A percentile compares a stretch with the other conserved stretches of the same genome.
These are phyloP conservation scores for Calonectria montana DNA, from an alignment of 2,329 filamentous ascomycete genomes.

Conservation along the genomic window DNA sequence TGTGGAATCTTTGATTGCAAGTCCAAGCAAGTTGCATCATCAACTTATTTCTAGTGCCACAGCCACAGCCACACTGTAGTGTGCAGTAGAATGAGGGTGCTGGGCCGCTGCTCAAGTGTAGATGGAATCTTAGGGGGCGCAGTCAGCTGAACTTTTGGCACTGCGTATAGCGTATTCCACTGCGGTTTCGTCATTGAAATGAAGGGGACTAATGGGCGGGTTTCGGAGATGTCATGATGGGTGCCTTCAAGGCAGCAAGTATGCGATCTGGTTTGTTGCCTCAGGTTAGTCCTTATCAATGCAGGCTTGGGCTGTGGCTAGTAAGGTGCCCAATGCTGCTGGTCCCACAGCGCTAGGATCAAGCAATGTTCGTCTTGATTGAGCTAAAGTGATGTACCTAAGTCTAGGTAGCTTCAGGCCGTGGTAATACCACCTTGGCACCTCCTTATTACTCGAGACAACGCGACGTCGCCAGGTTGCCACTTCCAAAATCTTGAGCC, in stretches of 20 bases:
- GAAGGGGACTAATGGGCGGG: background rate
- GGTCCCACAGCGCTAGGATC: slow-evolving; percentile 8
- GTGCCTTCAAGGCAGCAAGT: slow-evolving; percentile 1
- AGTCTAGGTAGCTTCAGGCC: slow-evolving; percentile 14
- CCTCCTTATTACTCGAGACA: slow-evolving; percentile 39
- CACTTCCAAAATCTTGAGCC: slow-evolving; percentile 32
- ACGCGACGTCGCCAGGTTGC: slow-evolving; percentile 37
- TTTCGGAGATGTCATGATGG: slow-evolving; percentile 14
- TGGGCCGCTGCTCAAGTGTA: background rate
- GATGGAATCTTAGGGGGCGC: slow-evolving; percentile 21
- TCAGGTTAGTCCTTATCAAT: slow-evolving; percentile 8
- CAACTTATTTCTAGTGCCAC: slow-evolving; percentile 32
- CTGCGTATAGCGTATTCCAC: background rate
- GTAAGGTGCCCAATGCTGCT: slow-evolving; percentile 12
- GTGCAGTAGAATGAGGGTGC: background rate
- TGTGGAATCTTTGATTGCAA: slow-evolving; percentile 36
- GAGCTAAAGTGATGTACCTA: slow-evolving; percentile 30
- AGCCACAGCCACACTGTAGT: slow-evolving; percentile 28
- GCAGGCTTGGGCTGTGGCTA: slow-evolving; percentile 15
- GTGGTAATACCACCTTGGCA: slow-evolving; percentile 37
- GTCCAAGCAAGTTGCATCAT: slow-evolving; percentile 38
- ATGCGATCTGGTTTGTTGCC: slow-evolving; percentile 10
- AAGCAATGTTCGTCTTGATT: slow-evolving; percentile 8
- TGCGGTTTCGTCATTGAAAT: background rate
- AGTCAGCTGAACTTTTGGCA: background rate